Percentiles rank a stretch among this genome's conserved stretches.
phyloP scores from a whole-genome alignment of 805 yeast species.

The Wickerhamomyces hampshirensis region DNA sequence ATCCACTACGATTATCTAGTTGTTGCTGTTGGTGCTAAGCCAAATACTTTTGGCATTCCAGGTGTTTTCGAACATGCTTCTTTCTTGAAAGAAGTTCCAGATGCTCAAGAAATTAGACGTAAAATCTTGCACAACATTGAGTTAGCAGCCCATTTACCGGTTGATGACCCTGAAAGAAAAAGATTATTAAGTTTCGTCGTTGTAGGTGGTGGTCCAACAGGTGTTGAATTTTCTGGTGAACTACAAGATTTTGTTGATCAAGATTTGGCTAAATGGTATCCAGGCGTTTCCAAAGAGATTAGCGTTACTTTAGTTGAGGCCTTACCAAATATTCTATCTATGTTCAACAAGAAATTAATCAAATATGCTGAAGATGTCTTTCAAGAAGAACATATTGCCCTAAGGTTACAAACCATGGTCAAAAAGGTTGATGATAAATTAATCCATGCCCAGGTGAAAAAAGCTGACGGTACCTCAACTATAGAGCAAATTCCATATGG shows the following conservation, averaged over 20 bases:
- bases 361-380: constrained; percentile 79
- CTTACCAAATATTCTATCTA: constrained; percentile 77
- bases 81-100: constrained; percentile 85
- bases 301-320: constrained; percentile 87
- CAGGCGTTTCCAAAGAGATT: constrained; percentile 76
- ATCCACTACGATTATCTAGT: constrained; percentile 77
- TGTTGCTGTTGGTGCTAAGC: constrained; percentile 92
- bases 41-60: constrained; percentile 91
- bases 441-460: constrained; percentile 66
- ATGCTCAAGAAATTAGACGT: constrained; percentile 78
- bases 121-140: constrained; percentile 84
- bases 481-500: constrained; percentile 77
- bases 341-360: constrained; percentile 64
- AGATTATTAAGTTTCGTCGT: constrained; percentile 84
- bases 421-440: constrained; percentile 70
- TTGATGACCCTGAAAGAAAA: constrained; percentile 69
- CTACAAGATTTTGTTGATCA: constrained; percentile 90
- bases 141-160: constrained; percentile 77
- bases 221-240: constrained; percentile 97
- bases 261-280: constrained; percentile 86
- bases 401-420: constrained; percentile 83
- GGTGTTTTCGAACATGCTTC: constrained; percentile 89
- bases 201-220: constrained; percentile 99
- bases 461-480: constrained; percentile 58
- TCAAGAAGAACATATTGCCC: constrained; percentile 60